Base-by-base conservation (phyloP, 495 filamentous ascomycete species). In the Poronia punctata region DNA sequence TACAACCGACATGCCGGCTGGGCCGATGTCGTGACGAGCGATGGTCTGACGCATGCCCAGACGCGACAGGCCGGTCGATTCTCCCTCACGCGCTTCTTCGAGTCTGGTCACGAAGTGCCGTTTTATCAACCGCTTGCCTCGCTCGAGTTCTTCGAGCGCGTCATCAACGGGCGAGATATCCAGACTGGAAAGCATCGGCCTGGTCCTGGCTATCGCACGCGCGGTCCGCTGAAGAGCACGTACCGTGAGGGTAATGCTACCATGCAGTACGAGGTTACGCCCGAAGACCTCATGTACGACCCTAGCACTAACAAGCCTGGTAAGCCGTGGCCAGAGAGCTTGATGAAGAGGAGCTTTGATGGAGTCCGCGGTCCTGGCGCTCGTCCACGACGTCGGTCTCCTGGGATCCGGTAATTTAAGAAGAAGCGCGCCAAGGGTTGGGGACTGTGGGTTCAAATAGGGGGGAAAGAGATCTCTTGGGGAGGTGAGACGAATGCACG, bases 91-190 rank as follows among this genome's bases (percentile, higher is more conserved):
- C 62, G 80, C 0, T 61, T 83, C n/a, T 82, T 78, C 54, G 68
- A 80, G 48, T 70, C 70, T 34, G 80, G 82, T 0, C 82, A 86
- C 50, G 71, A 82, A 46, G 78, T 83, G 4, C 81, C 82, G 1
- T 80, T 82, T 52, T 84, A 86, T 49, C 79, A 83, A 52, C 82
- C 82, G 0, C 50, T 82, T 21, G 66, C 71, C n/a, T 50, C 78
- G 3, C 63, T 82, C 5, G 68, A 70, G 42, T 62, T 80, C 26
- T 82, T 84, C 49, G 67, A 75, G 49, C 66, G 81, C 5, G 70
- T 64, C 1, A 70, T 83, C 34, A 52, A 52, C 4, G 72, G 77
- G 11, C 56, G 53, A 25, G 80, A 83, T 36, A 65, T 84, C 31
- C 78, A 79, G 22, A 82, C 76, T 11, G 82, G 82, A 3, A 59